Evolutionary conservation across 1,284 basidiomycete species (phyloP), one percentile per base, ranked within the genome.

Genomic region (Volvariella surrecta): DNA sequence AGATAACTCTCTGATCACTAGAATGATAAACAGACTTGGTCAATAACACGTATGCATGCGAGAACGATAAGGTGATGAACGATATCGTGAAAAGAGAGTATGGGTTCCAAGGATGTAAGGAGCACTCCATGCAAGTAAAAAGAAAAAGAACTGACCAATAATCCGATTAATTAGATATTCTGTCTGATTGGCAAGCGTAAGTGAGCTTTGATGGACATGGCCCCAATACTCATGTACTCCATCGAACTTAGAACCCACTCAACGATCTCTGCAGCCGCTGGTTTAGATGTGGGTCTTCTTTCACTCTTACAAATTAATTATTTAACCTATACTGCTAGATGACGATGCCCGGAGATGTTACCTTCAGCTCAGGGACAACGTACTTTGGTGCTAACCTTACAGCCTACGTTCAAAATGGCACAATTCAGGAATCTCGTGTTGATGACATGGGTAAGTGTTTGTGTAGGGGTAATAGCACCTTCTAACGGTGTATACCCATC

Each of bases 21-120:
- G 9, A 17, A 7, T n/a, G 30, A 22, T 20, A 21, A 15, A 32
- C 32, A 79, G 74, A 79, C 55, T 54, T 74, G 32, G 66, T 91
- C 54, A 92, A 93, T 58, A 78, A 76, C 24, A 87, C 83, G 0
- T 85, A 80, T 47, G 80, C 87, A 1, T 91, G 88, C 59, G 79
- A 89, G 58, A 89, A 88, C 55, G 71, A 80, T 54, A 73, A 80
- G 52, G 70, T 79, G 31, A 61, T 90, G 57, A 92, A 90, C 63
- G 73, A 79, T 44, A 70, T 91, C 31, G 67, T 93, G 48, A 93
- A 93, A 65, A 66, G 70, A 20, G 86, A 92, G 62, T 75, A 79
- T 44, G 83, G 81, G 2, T 92, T 89, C 72, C 80, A 82, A 59
- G 89, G 89, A 18, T 85, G 71, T 74, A 48, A 53, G 70, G 58